A percentile compares a stretch with the other conserved stretches of the same genome.
Evolutionary conservation across 2,329 filamentous ascomycete species (phyloP).

Genomic region (Aspergillus tubingensis): DNA sequence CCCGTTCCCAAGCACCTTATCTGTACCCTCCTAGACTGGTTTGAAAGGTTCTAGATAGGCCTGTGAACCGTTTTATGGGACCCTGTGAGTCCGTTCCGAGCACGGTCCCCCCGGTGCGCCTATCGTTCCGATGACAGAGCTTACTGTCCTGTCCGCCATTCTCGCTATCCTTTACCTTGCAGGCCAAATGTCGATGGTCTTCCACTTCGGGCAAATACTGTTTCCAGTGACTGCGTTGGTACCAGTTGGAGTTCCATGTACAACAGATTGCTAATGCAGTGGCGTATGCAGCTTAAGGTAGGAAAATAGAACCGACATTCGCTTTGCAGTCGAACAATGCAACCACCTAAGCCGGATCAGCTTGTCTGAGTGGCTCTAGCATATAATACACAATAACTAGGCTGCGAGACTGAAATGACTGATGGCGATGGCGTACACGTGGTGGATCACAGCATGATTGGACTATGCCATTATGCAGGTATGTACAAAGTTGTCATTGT

Average conservation of each 20-base stretch:
- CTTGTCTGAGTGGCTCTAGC: not conserved
- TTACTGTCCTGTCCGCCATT: not conserved
- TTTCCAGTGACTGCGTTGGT: not conserved
- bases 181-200: not conserved
- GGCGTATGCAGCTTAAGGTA: not conserved
- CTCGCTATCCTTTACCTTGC: not conserved
- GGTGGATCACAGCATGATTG: not conserved
- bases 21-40: not conserved
- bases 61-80: constrained; percentile 8
- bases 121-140: not conserved
- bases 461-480: not conserved
- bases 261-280: not conserved
- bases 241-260: too few relatives aligned
- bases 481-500: not conserved
- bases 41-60: constrained; percentile 3
- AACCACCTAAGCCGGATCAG: not conserved
- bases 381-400: not conserved
- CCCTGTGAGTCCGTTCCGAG: constrained; percentile 1
- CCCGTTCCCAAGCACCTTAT: not conserved
- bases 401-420: not conserved
- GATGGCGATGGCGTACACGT: not conserved
- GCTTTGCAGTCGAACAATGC: not conserved
- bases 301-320: not conserved
- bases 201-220: not conserved
- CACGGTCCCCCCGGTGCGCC: not conserved